Base-by-base conservation (phyloP, 768 basidiomycete species). In the Boletus vinaceobasis region DNA sequence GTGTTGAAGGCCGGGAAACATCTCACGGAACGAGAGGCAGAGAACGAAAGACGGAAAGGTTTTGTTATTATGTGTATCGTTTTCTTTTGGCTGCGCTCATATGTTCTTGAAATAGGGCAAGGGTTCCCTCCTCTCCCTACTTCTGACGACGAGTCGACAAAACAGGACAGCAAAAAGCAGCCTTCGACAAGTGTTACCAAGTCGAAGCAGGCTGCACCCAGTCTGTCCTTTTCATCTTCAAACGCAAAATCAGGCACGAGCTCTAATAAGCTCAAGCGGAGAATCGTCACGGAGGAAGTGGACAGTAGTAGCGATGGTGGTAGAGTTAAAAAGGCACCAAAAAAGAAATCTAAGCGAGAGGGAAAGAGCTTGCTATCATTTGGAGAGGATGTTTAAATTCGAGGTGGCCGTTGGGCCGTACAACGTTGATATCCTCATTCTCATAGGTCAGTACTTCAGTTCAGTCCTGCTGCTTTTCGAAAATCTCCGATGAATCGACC, bases 1-100 rank as follows among this genome's bases (percentile, higher is more conserved):
- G 93, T 96, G 9, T 68, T 97, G 60, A 91, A 82, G 65, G 82
- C 87, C 60, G 93, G 94, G 27, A 95, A 91, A 67, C 94, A 97
- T 74, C 76, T 97, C 40, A 83, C 82, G 2, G 86, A 80, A 58
- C 73, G 79, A 51, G 90, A 96, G 63, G 92, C 79, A 4, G 87
- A 90, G 76, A 87, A 90, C 65, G 78, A 89, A 62, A 77, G 79
- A 50, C 81, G 90, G 51, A 83, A 80, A 78, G 88, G 90, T 90
- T 55, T 47, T 17, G 76, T 62, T 35, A 48, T 51, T 15, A 59
- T 37, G 60, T 43, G 3, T 19, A 17, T 27, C 29, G 4, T 27
- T 45, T 42, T 27, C n/a, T 42, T 54, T 38, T 52, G 51, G 3
- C 23, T 35, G 9, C 21, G 19, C 52, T 56, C 33, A 62, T 36